These are phyloP conservation scores for Lipomyces yamanashiensis DNA, from an alignment of 805 yeast genomes.

Conservation along the genomic window DNA sequence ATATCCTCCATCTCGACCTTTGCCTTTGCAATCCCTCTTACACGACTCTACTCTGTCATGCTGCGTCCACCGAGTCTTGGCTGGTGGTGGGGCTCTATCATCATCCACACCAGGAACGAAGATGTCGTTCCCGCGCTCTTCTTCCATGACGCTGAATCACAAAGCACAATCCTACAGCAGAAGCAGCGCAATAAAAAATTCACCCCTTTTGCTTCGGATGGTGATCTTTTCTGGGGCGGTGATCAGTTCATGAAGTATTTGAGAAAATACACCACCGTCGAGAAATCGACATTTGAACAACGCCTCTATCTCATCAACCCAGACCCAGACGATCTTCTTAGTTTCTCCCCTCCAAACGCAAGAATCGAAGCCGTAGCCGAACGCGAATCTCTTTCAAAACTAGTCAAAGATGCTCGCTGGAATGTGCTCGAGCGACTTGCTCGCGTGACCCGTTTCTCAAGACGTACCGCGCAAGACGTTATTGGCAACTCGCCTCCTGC, in stretches of 20 bases:
- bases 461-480: conserved; percentile 65
- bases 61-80: conserved; percentile 81
- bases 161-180: conserved; percentile 70
- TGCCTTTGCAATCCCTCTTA: conserved; percentile 67
- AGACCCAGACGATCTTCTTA: conserved; percentile 62
- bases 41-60: conserved; percentile 75
- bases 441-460: conserved; percentile 65
- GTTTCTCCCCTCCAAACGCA: conserved; percentile 57
- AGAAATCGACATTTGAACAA: conserved; percentile 71
- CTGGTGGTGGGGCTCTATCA: conserved; percentile 90
- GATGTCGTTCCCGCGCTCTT: conserved; percentile 80
- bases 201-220: conserved; percentile 65
- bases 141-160: conserved; percentile 88
- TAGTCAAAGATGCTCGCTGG: conserved; percentile 80
- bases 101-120: conserved; percentile 66
- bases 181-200: conserved; percentile 64
- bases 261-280: conserved; percentile 61
- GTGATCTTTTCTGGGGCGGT: conserved; percentile 87
- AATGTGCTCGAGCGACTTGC: conserved; percentile 83
- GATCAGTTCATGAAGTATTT: conserved; percentile 67
- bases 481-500: conserved; percentile 62
- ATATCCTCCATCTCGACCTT: conserved; percentile 60
- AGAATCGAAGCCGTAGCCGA: conserved; percentile 39
- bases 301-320: conserved; percentile 81
- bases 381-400: conserved; percentile 47